A percentile compares a stretch with the other conserved stretches of the same genome.
Conservation (phyloP, 441 rosid species). For the Populus tomentosa region DNA sequence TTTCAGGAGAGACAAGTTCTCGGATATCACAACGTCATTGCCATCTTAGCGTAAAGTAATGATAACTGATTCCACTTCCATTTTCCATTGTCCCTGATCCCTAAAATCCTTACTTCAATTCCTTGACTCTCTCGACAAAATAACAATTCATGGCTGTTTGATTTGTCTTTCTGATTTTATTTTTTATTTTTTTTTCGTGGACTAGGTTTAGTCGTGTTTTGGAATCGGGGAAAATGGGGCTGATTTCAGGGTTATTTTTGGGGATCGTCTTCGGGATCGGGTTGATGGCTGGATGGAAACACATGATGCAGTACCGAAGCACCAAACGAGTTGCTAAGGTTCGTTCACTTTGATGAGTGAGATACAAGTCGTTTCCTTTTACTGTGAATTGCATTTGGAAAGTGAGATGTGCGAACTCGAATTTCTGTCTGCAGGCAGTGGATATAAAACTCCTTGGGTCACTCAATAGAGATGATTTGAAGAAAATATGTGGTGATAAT, state of each 20-base stretch:
- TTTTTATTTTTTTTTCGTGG: neutral
- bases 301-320: slow-evolving; percentile 83
- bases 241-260: slow-evolving; percentile 71
- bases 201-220: slow-evolving; percentile 8
- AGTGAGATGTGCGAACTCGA: neutral
- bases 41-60: neutral
- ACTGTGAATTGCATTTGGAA: neutral
- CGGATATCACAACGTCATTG: neutral
- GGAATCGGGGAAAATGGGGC: slow-evolving; percentile 59
- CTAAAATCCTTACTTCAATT: neutral
- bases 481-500: slow-evolving; percentile 90
- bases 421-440: slow-evolving; percentile 54
- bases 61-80: neutral
- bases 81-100: neutral
- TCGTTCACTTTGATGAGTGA: neutral
- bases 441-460: slow-evolving; percentile 84
- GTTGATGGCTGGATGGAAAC: slow-evolving; percentile 91
- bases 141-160: neutral
- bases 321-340: slow-evolving; percentile 85
- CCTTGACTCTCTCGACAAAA: too few relatives aligned
- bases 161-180: neutral
- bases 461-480: slow-evolving; percentile 86
- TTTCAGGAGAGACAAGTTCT: too few relatives aligned
- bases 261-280: slow-evolving; percentile 80
- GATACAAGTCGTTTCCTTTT: neutral